Conservation (phyloP, 306 rosid genomes). For the Cucurbita moschata region DNA sequence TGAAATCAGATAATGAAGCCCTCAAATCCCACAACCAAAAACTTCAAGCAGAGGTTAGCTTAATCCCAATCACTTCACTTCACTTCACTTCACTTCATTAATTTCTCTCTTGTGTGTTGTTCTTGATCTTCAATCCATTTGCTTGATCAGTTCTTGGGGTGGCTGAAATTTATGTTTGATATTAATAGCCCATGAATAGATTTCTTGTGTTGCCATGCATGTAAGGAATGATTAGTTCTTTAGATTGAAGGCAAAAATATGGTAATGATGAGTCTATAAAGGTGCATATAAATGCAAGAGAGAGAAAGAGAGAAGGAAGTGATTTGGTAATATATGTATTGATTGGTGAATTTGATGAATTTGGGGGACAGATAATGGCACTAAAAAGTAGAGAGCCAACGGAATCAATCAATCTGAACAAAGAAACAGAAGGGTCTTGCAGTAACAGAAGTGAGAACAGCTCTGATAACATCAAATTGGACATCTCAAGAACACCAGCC, state of each 20-base stretch:
- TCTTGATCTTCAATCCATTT: too few species aligned
- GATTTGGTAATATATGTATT: not conserved
- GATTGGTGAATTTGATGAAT: not conserved
- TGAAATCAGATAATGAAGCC: constrained; percentile 13
- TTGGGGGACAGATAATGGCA: constrained; percentile 50
- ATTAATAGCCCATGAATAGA: not conserved
- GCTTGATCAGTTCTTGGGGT: not conserved
- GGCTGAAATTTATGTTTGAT: not conserved
- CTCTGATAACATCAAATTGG: constrained; percentile 83
- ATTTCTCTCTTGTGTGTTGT: too few species aligned
- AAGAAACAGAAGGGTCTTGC: constrained; percentile 97
- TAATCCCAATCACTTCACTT: too few species aligned
- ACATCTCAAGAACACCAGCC: constrained; percentile 74
- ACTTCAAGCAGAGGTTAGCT: constrained; percentile 9
- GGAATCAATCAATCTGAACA: constrained; percentile 85
- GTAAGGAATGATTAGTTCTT: not conserved
- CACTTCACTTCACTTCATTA: too few species aligned
- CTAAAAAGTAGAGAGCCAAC: constrained; percentile 89
- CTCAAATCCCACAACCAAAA: constrained; percentile 8
- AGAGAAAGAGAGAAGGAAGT: not conserved
- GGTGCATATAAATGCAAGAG: not conserved
- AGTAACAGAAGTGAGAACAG: constrained; percentile 96
- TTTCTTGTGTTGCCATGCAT: not conserved
- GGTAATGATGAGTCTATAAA: constrained; percentile 3
- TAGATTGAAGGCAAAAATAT: not conserved